Evolutionary conservation across 1,284 basidiomycete genomes (phyloP), one percentile per base, ranked within the genome.

Genomic region (Microbotryum violaceum): DNA sequence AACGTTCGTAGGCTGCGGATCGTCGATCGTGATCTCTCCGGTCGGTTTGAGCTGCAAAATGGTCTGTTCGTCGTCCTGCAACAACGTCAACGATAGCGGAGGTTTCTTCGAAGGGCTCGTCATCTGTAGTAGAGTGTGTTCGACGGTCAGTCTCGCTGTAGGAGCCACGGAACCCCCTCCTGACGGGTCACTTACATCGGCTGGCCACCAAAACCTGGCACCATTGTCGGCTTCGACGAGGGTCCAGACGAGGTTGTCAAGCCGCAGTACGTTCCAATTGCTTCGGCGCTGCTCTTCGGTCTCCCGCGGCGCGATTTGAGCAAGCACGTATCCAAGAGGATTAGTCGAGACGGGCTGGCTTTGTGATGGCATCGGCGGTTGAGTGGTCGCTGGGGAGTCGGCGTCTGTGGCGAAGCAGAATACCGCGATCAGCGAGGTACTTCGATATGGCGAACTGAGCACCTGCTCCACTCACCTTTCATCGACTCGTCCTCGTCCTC

Each of bases 151-250:
- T 25, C 25, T 20, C 4, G 6, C 25, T 2, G 7, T 21, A 25
- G 14, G 20, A 4, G 20, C 1, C 2, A 5, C 23, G 23, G 6
- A 20, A 1, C 10, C 2, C 2, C 14, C 2, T 23, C 4, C 7
- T 6, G 29, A 42, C 18, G 12, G 31, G 18, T 4, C 4, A 44
- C 62, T 29, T 31, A 66, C 64, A 42, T 54, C 47, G 9, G 47
- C 64, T 5, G 59, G 56, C 64, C 64, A 66, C 64, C 64, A 66
- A 21, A 63, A 66, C 12, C 54, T 54, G 9, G 49, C 60, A 7
- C 45, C 44, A n/a, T 31, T 18, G 3, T 33, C 46, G 21, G 29
- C 25, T 29, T 52, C 44, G 1, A 58, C 29, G 12, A 60, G 64
- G 3, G 51, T 51, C 64, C 64, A 66, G 7, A 66, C 18, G 2